Evolutionary conservation across 2,329 filamentous ascomycete genomes (phyloP).

Genomic region (Xylaria sp.): DNA sequence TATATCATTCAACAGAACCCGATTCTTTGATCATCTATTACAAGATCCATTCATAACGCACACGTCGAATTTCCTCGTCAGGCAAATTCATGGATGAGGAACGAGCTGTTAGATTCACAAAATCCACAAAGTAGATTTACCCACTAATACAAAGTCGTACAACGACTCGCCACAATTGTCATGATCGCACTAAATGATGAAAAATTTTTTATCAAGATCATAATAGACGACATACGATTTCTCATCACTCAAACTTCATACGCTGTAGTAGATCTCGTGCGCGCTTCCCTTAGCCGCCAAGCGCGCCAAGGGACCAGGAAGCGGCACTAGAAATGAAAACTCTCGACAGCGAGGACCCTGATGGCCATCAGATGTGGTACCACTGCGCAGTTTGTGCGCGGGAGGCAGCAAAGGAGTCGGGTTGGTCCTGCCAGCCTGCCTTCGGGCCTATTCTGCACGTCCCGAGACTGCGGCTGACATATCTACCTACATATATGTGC

Average conservation of each 20-base stretch:
- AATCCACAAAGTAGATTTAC: no score
- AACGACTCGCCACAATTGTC: no score
- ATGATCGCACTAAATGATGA: no score
- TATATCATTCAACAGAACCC: no score
- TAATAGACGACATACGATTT: background rate
- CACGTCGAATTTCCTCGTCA: no score
- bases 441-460: background rate
- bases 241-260: background rate
- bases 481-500: background rate
- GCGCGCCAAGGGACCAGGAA: conserved; percentile 1
- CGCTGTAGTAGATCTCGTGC: background rate
- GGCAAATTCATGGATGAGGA: no score
- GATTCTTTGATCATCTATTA: no score
- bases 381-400: background rate
- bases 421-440: background rate
- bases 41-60: no score
- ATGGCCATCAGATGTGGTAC: background rate
- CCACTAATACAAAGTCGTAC: no score
- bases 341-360: conserved; percentile 2
- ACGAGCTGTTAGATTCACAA: no score
- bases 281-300: background rate
- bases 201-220: no score
- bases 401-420: background rate
- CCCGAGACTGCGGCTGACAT: background rate
- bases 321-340: background rate